Evolutionary conservation across 2,329 filamentous ascomycete genomes (phyloP), one percentile per base, ranked within the genome.

Genomic region (Diaporthe sp.): DNA sequence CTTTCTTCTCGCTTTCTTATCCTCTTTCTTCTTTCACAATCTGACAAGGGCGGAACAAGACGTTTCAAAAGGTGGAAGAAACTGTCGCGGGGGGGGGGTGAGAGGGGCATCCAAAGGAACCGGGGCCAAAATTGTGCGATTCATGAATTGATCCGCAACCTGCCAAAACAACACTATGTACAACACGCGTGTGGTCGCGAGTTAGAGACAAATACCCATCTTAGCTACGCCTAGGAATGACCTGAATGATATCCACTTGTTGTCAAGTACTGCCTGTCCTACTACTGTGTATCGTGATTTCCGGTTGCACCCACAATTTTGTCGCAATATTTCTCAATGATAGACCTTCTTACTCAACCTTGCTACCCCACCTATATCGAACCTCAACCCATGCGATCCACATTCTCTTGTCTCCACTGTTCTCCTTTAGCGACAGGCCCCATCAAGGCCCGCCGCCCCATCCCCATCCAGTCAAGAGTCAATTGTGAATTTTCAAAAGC

Each of bases 121-220:
- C 13, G 32, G 47, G 47, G 47, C 47, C 39, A 50, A 53, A 68
- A 27, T 53, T 68, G 63, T 53, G 63, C 47, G 63, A 68, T 39
- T 68, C 32, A 68, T 32, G 19, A 53, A 68, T 6, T 39, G 63
- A 37, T 68, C 44, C 47, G 32, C 63, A 68, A 25, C 27, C 4
- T 53, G 63, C 63, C 63, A 39, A 39, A 65, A 53, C 12, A 65
- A 22, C n/a, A n/a, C 15, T n/a, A 47, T 50, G 42, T 65, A 65
- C 61, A 50, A 50, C 44, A 68, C 63, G 63, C 32, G 32, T 66
- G 61, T 37, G 61, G 61, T 51, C 47, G 63, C 44, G 63, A 68
- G 63, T 68, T 68, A 68, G 63, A 68, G 63, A 68, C 63, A 68
- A 68, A 68, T 68, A 68, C 63, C 63, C 63, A 68, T 66, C 63